Conservation (phyloP, 106 monocot species). For the Cymbidium sinense region DNA sequence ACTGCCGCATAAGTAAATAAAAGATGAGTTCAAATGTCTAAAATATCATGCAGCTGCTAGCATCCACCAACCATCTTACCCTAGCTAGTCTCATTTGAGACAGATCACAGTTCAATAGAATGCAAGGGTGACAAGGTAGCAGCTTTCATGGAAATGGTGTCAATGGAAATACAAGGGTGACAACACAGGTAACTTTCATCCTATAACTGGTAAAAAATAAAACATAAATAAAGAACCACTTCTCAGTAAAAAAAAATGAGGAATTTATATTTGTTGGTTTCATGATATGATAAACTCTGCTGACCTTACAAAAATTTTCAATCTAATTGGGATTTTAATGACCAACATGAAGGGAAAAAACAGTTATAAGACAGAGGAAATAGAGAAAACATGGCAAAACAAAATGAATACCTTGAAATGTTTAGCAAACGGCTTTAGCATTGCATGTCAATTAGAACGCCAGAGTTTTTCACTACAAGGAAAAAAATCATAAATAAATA, state of each 20-base stretch:
- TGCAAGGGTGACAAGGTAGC: not conserved
- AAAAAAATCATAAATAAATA: not conserved
- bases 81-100: not conserved
- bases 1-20: not conserved
- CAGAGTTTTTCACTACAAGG: conserved; percentile 4
- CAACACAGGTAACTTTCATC: not conserved
- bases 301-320: not conserved
- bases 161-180: not conserved
- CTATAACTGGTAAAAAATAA: not conserved
- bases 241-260: not conserved
- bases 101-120: not conserved
- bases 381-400: not conserved
- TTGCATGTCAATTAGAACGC: conserved; percentile 3
- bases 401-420: conserved; percentile 6
- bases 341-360: not conserved
- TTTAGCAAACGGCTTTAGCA: conserved; percentile 1
- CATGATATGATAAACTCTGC: not conserved
- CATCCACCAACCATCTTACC: not conserved
- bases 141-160: not conserved
- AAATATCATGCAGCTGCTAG: not conserved
- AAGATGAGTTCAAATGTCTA: not conserved
- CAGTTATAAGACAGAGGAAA: not conserved
- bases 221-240: not conserved
- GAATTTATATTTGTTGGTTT: not conserved
- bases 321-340: not conserved